Base-by-base conservation (phyloP, 2,329 filamentous ascomycete genomes). In the Aureobasidium namibiae region DNA sequence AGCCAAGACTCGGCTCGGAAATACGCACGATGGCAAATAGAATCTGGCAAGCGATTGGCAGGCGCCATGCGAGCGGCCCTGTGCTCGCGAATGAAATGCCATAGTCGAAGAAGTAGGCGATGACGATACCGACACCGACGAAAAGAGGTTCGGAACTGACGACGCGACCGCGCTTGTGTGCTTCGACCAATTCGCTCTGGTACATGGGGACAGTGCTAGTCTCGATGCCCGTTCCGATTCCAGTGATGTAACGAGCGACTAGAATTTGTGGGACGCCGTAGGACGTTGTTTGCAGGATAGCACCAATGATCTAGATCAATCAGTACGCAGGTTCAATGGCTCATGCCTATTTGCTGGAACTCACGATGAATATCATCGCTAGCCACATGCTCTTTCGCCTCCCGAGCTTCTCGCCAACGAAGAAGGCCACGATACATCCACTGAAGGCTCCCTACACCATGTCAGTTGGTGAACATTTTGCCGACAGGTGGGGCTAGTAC, bases 41-140 rank as follows among this genome's bases (percentile, higher is more conserved):
- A 18, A 74, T 69, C 62, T 80, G 77, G 57, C 73, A 77, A 4
- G 74, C 75, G 42, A 79, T 74, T 0, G 77, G 77, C 0, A 79
- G 60, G 16, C 77, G 66, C 77, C 77, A 80, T 3, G 73, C 74
- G 14, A 77, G 71, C 3, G 70, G 68, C 2, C 76, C 76, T n/a
- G n/a, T n/a, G n/a, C 68, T 64, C 11, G 73, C 69, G 38, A 67
- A 75, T n/a, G 65, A 66, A 68, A 75, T 74, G 8, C 70, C 70
- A 54, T 70, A 71, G 41, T 72, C 70, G 60, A 70, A 70, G 62
- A 68, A 68, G 60, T 69, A 72, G 6, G 65, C 61, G 33, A 70
- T 68, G 3, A 70, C 69, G 36, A 69, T 66, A 3, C 69, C 69
- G 5, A 72, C 67, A 8, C 69, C 70, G 0, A 72, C 69, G 45